These are phyloP conservation scores for Didymella sp. DNA, from an alignment of 2,329 filamentous ascomycete species.

Conservation along the genomic window DNA sequence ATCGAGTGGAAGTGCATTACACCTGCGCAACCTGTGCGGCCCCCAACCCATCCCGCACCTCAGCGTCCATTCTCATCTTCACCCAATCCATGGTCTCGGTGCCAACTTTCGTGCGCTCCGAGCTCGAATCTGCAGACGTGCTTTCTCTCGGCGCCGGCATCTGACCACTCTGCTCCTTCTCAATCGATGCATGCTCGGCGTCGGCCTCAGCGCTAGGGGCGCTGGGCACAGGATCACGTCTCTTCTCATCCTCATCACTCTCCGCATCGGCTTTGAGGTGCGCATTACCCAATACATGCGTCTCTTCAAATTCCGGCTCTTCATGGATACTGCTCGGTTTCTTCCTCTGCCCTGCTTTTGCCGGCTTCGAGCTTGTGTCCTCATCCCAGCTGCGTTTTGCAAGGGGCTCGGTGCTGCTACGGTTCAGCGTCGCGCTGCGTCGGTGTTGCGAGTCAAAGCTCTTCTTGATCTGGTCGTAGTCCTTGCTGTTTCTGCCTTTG, in stretches of 20 bases:
- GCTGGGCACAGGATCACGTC: slow-evolving; percentile 13
- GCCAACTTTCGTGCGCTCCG: slow-evolving; percentile 11
- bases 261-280: slow-evolving; percentile 7
- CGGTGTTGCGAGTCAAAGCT: slow-evolving; percentile 20
- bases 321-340: slow-evolving; percentile 11
- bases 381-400: slow-evolving; percentile 11
- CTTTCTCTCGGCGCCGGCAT: background rate
- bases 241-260: slow-evolving; percentile 11
- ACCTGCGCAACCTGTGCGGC: background rate
- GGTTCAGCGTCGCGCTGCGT: slow-evolving; percentile 7
- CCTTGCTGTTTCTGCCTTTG: slow-evolving; percentile 17
- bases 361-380: background rate
- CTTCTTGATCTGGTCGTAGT: slow-evolving; percentile 22
- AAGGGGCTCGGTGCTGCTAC: slow-evolving; percentile 31
- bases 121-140: slow-evolving; percentile 12
- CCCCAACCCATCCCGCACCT: background rate
- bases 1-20: background rate
- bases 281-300: slow-evolving; percentile 11
- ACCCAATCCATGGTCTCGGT: slow-evolving; percentile 15
- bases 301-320: slow-evolving; percentile 8
- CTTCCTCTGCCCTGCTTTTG: background rate
- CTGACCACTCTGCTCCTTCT: background rate
- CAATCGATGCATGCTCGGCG: background rate
- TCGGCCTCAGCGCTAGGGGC: background rate
- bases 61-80: slow-evolving; percentile 13